Base-by-base conservation (phyloP, 495 filamentous ascomycete genomes). In the Tuber borchii region DNA sequence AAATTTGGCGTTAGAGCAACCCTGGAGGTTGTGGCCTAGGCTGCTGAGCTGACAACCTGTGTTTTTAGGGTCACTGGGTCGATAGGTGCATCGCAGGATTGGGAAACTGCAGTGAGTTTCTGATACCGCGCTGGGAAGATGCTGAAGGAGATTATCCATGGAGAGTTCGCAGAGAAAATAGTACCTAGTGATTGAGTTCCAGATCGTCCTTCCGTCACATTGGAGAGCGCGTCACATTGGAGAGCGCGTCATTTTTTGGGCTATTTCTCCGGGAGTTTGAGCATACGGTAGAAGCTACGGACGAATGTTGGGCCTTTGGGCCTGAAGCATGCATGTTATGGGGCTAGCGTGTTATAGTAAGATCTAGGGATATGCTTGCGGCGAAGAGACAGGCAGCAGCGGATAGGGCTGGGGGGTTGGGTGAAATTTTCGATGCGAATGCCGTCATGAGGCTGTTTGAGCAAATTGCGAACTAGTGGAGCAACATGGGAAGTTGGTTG, bases 31-130 rank as follows among this genome's bases (percentile, higher is more conserved):
- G 95, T 98, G 6, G 95, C 97, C 81, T 94, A 97, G 83, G 96
- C 98, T 8, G 90, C 93, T 12, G 95, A 99, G 85, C 91, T 99
- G 70, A 97, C 97, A 84, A 90, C 94, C 9, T 99, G 95, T 82
- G 93, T 98, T 61, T 88, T 97, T 26, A 95, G 95, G n/a, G 94
- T 98, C 40, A 90, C 93, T 20, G 94, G 93, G n/a, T 94, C 92
- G 61, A 98, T 99, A 96, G 96, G 95, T 19, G 95, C 93, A 3
- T 91, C 96, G 56, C 95, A 99, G 84, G 96, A 98, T 84, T 99
- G 96, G 96, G 95, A 99, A 85, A 95, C 91, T 1, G 95, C 95
- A 5, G 95, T 96, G 56, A 91, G 88, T 45, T 98, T 97, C 83
- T 87, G 98, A 65, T 88, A 90, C 71, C 90, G 95, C 16, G 93